Evolutionary conservation across 2,329 filamentous ascomycete genomes (phyloP).

Genomic region (Arthrobotrys sinensis): DNA sequence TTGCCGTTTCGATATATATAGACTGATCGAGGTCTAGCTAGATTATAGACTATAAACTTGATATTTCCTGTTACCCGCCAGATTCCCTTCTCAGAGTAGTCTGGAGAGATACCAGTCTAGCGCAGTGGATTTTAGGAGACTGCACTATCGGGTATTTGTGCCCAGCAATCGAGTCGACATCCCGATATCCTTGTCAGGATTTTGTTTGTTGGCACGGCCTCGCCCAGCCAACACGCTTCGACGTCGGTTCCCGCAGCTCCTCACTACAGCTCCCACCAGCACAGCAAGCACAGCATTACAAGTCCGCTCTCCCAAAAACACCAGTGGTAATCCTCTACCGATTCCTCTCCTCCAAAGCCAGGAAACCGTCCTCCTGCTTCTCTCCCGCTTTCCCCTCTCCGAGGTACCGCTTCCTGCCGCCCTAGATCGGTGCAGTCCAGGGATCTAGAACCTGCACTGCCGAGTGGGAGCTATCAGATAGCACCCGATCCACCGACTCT

Average conservation of each 20-base stretch:
- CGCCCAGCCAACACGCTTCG: constrained; percentile 43
- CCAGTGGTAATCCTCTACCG: neutral
- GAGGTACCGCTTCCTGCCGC: constrained; percentile 1
- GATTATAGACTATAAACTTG: too few species aligned
- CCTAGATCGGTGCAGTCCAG: constrained; percentile 7
- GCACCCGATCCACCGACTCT: constrained; percentile 39
- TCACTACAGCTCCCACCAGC: constrained; percentile 21
- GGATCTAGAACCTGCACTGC: constrained; percentile 36
- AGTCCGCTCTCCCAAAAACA: constrained; percentile 1
- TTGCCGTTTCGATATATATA: too few species aligned
- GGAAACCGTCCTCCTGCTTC: constrained; percentile 8
- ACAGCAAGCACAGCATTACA: neutral
- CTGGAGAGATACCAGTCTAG: too few species aligned
- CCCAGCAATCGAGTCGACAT: constrained; percentile 27
- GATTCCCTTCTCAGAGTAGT: too few species aligned
- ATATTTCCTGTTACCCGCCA: too few species aligned
- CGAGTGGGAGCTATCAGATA: constrained; percentile 27
- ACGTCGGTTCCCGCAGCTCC: constrained; percentile 35
- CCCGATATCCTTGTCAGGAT: constrained; percentile 28
- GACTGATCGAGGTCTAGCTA: too few species aligned
- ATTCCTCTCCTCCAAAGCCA: constrained; percentile 1
- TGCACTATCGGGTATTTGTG: constrained; percentile 21
- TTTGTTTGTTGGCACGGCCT: constrained; percentile 33
- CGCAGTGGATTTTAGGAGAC: neutral
- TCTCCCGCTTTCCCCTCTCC: neutral